Base-by-base conservation (phyloP, 2,329 filamentous ascomycete species). In the Truncatella angustata region DNA sequence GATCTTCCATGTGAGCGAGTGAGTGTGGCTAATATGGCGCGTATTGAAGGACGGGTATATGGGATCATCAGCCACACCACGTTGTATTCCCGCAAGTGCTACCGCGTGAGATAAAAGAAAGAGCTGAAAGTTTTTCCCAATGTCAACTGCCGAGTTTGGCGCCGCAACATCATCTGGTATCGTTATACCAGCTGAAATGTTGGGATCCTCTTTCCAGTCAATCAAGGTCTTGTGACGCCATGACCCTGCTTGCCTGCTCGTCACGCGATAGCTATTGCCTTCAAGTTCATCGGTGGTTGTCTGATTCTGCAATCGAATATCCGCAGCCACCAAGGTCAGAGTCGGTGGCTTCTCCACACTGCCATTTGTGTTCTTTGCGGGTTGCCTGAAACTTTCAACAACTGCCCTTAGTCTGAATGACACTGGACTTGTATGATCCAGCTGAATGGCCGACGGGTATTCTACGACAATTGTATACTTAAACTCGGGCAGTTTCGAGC, bases 401-500 rank as follows among this genome's bases (percentile, higher is more conserved):
- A 56, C 34, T 2, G 60, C 23, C 1, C 43, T 52, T 0, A 69
- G 23, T 3, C 18, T 39, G 7, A 67, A 58, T 0, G 67, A 63
- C 1, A 69, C 51, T 0, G 56, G 54, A 0, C 37, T 18, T 0
- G 60, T 59, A 16, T 64, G 60, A 0, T 62, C 62, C 0, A 71
- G 57, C 18, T 70, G 68, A 5, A 74, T 56, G 0, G 63, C 53
- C 0, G 43, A 44, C 0, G 72, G 71, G 2, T 58, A 55, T 2
- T 60, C 54, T 2, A 68, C 46, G 5, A 64, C 49, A 1, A 70
- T 16, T 0, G 55, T 49, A 35, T 64, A 72, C 0, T 20, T 26
- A 2, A 72, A 62, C 1, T 46, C 30, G 0, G 72, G 72, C 0
- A 70, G 62, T n/a, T 63, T 69, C 10, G 67, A 64, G 1, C 64